phyloP scores from a whole-genome alignment of 805 yeast genomes.

The Henningerozyma blattae region DNA sequence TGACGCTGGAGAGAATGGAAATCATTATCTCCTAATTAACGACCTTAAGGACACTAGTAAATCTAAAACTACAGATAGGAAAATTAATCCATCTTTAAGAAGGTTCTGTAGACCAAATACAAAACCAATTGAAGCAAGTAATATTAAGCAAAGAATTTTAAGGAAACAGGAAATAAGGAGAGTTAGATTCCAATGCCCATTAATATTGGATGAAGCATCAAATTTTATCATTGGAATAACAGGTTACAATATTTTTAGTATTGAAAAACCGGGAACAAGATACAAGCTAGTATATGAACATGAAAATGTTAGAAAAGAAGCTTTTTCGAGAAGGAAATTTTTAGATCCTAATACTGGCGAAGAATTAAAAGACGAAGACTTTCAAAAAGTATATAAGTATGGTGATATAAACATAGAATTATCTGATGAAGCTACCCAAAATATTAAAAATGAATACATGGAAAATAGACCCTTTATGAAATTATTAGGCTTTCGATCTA shows the following conservation, averaged over 20 bases:
- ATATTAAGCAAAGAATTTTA: slow-evolving; percentile 37
- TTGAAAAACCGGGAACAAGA: slow-evolving; percentile 36
- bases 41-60: no score
- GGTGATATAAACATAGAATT: slow-evolving; percentile 36
- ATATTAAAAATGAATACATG: slow-evolving; percentile 25
- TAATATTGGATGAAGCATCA: slow-evolving; percentile 39
- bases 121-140: slow-evolving; percentile 30
- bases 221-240: slow-evolving; percentile 48
- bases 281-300: slow-evolving; percentile 42
- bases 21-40: no score
- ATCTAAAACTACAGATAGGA: slow-evolving; percentile 6
- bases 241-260: slow-evolving; percentile 56
- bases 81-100: no score
- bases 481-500: slow-evolving; percentile 54
- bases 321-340: slow-evolving; percentile 32
- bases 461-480: slow-evolving; percentile 39
- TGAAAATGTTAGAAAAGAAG: slow-evolving; percentile 40
- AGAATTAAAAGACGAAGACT: slow-evolving; percentile 25
- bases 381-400: slow-evolving; percentile 29
- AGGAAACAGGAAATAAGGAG: slow-evolving; percentile 52
- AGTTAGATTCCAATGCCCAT: slow-evolving; percentile 47
- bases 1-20: no score
- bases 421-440: slow-evolving; percentile 26
- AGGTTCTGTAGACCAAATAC: slow-evolving; percentile 31
- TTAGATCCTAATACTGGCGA: slow-evolving; percentile 33